phyloP scores from a whole-genome alignment of 1,139 yeast genomes.

The Nakaseomyces nivariensis region DNA sequence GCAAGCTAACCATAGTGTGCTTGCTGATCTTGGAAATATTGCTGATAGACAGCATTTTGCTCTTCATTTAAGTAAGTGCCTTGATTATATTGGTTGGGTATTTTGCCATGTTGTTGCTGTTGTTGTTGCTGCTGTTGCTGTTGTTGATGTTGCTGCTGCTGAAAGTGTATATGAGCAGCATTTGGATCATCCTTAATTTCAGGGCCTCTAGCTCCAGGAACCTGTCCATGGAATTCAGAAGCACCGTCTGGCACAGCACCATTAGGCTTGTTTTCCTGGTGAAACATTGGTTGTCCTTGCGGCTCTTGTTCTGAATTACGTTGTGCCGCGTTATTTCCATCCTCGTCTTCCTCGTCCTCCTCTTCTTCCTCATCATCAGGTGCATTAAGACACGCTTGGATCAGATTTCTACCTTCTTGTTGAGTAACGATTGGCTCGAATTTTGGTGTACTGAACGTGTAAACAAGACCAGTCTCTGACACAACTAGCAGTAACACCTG shows the following conservation, averaged over 20 bases:
- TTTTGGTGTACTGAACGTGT: conserved; percentile 97
- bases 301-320: conserved; percentile 4
- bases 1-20: conserved; percentile 23
- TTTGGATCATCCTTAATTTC: background rate
- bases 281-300: conserved; percentile 3
- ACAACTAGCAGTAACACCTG: conserved; percentile 90
- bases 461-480: conserved; percentile 93
- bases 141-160: conserved; percentile 13
- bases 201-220: background rate
- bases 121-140: conserved; percentile 18
- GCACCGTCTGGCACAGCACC: background rate
- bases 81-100: conserved; percentile 21
- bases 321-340: conserved; percentile 31
- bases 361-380: conserved; percentile 50
- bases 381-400: conserved; percentile 94
- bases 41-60: conserved; percentile 47
- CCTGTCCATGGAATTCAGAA: conserved; percentile 1
- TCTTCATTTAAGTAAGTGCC: conserved; percentile 39
- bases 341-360: conserved; percentile 51
- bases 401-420: conserved; percentile 91
- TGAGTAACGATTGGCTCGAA: conserved; percentile 95
- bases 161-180: conserved; percentile 7
- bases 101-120: conserved; percentile 29
- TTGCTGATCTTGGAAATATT: conserved; percentile 47
- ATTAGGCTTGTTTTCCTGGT: conserved; percentile 20